These are phyloP conservation scores for Dillenia turbinata DNA, from an alignment of 164 flowering plant species.

Conservation along the genomic window DNA sequence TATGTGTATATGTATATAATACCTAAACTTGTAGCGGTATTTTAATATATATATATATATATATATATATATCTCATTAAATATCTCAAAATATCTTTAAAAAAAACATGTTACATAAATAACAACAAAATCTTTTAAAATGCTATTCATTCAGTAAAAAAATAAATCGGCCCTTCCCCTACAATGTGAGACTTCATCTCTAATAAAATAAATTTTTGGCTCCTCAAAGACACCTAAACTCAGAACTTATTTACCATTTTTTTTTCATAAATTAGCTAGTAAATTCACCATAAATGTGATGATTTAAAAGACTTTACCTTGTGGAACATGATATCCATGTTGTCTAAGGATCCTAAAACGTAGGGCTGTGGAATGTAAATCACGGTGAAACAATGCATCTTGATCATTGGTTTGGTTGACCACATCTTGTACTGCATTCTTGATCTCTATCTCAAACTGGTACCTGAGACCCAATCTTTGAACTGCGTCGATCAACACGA, in stretches of 20 bases:
- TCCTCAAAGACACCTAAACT: background rate
- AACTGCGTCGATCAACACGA: slow-evolving; percentile 19
- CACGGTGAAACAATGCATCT: slow-evolving; percentile 5
- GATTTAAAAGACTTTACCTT: slow-evolving; percentile 7
- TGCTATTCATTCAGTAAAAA: too few relatives aligned
- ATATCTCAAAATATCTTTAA: too few relatives aligned
- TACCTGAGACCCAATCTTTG: slow-evolving; percentile 22
- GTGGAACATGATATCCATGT: slow-evolving; percentile 12
- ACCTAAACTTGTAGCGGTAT: too few relatives aligned
- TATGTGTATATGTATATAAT: too few relatives aligned
- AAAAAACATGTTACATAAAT: too few relatives aligned
- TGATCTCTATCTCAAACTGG: slow-evolving; percentile 20
- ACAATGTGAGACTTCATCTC: background rate
- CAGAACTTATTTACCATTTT: background rate
- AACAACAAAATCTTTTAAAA: too few relatives aligned
- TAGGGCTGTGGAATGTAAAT: slow-evolving; percentile 15
- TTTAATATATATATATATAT: too few relatives aligned
- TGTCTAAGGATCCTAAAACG: slow-evolving; percentile 21
- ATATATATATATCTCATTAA: too few relatives aligned
- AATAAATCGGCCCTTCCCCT: too few relatives aligned
- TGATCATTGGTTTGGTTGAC: background rate
- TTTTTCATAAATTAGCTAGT: background rate
- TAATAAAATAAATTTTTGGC: background rate
- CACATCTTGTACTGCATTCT: background rate
- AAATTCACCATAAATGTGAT: background rate